Evolutionary conservation across 2,329 filamentous ascomycete genomes (phyloP), one percentile per base, ranked within the genome.

Genomic region (Xylariomycetidae sp.): DNA sequence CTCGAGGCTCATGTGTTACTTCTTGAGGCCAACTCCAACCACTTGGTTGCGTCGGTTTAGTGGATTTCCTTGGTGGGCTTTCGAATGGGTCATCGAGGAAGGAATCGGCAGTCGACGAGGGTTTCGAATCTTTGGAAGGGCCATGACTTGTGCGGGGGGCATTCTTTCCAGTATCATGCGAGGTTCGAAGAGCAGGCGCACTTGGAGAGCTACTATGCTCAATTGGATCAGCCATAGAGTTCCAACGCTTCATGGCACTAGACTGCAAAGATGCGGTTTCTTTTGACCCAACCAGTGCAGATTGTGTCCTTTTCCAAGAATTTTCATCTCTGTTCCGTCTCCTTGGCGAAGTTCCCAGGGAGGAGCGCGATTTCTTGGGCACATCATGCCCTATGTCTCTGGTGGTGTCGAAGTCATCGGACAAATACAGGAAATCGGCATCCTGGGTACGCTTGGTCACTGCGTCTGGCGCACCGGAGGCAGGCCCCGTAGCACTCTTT

Each of bases 401-500:
- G 1, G 59, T 65, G 6, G 53, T 57, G 25, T 69, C 63, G 30
- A 65, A 66, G 26, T 69, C 65, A 29, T 63, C 59, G 0, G 57
- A 60, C 9, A 60, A 40, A 31, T 58, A 58, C n/a, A 58, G 38
- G 17, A 59, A 53, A 18, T 51, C 52, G 26, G 51, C 29, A 31
- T 49, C 36, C 18, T 41, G 25, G 15, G 35, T 14, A 19, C 48
- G 44, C 32, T 47, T 54, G 15, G 31, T 27, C 20, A 37, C 33
- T 3, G 28, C 19, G 15, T 32, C 20, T 6, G 24, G 20, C 19
- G 26, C 31, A 10, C 23, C 31, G 10, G 19, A 30, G 9, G 32
- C 14, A 13, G 26, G 24, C n/a, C 15, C 26, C 6, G 19, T 28
- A 8, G 34, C 25, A 25, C 26, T 13, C 18, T 34, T 35, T 14